Evolutionary conservation across 2,329 filamentous ascomycete genomes (phyloP), one percentile per base, ranked within the genome.

Genomic region (Microdochium paspali): DNA sequence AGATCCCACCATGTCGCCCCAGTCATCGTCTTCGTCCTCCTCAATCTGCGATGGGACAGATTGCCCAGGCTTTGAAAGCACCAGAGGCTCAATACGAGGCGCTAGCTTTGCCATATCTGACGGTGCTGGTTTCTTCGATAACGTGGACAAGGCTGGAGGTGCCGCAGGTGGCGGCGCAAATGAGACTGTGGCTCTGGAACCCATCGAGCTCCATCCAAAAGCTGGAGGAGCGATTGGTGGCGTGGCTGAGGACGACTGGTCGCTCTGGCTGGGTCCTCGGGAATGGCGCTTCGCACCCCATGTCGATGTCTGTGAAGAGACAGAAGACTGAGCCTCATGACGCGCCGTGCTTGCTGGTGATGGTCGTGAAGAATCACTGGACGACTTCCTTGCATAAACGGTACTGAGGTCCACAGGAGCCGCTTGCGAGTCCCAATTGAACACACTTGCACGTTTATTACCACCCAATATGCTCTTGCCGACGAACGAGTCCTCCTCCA

Each of bases 401-500:
- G 67, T 60, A 43, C 70, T 64, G 12, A 82, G 68, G 9, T 73
- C 68, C 2, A 80, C 66, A 10, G 71, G 68, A 25, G 73, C 68
- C 0, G 72, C 70, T 18, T 69, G 67, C 13, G 72, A 73, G 52
- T 82, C 76, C 80, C 80, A 84, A 25, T 80, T 77, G 60, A 84
- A 84, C 53, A 77, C 70, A 28, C 69, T 71, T 49, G 69, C 71
- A 5, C 68, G 63, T 44, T 67, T 62, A 1, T 68, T 55, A 23
- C 69, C 70, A 7, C 70, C 72, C 10, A 76, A 61, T 1, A 66
- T 66, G 12, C 70, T 62, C 44, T 72, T 71, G 1, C 78, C 76
- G 2, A 74, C 67, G 24, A 79, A 75, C 0, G 77, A 76, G 53
- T 81, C 80, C 54, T 84, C 76, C 54, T 82, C 77, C 71, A 84